Evolutionary conservation across 1,284 basidiomycete species (phyloP), one percentile per base, ranked within the genome.

Genomic region (Boletus sp.): DNA sequence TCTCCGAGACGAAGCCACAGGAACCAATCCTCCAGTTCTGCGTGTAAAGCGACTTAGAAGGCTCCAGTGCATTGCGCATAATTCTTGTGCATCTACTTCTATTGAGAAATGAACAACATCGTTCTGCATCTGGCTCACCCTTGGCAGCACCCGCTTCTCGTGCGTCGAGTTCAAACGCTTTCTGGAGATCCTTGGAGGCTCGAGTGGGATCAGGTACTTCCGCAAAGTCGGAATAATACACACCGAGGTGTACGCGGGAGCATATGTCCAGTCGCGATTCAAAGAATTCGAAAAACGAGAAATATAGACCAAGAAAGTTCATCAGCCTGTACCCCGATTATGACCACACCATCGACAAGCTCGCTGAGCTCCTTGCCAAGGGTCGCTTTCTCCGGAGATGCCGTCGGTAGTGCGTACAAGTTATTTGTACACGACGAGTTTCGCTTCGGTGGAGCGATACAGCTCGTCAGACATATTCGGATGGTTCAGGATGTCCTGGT

Each of bases 181-280:
- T 98, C 61, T 99, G 94, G 71, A 97, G 98, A 65, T 95, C 99
- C 65, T 95, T 95, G 14, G 90, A 88, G 1, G 95, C 88, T 35
- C 95, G 83, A 9, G 81, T 80, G 8, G 81, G 81, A 67, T 99
- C 94, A 0, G 84, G 80, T 1, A 92, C 91, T 10, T 74, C 70
- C 12, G 79, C 69, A 45, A 74, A 75, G 44, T 91, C 85, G 16
- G 80, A 71, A 65, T 99, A 99, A 69, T 94, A 95, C 41, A 91
- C 74, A 8, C 96, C 96, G 8, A 99, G 80, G 95, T 96, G 68
- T 94, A 99, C 0, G 94, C 82, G 0, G 96, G 86, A 0, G 95
- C 94, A 64, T 85, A 97, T 3, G 80, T 75, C 0, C 88, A 69
- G 46, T 80, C 80, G 23, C 78, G 81, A 64, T 94, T 91, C 16